Percentiles rank a stretch among this genome's conserved stretches.
Conservation (phyloP, 2,329 filamentous ascomycete species). For the Pseudogymnoascus sp. region DNA sequence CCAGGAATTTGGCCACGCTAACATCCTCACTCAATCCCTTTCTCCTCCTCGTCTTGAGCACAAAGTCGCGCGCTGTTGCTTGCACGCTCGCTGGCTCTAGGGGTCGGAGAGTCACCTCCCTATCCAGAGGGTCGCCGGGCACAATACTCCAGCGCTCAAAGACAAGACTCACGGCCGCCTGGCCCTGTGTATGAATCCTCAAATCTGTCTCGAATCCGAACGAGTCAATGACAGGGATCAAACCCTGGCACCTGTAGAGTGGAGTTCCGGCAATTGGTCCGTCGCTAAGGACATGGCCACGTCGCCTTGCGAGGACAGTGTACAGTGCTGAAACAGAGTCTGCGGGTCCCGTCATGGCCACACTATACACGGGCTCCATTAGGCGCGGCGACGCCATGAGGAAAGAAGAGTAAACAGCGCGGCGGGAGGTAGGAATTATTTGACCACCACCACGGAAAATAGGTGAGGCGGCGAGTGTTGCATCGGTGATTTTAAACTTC, state of each 20-base stretch:
- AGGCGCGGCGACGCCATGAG: constrained; percentile 91
- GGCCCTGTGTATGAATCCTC: constrained; percentile 88
- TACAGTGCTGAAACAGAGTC: constrained; percentile 84
- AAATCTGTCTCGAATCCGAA: constrained; percentile 98
- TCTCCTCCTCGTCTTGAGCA: constrained; percentile 85
- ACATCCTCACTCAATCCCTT: constrained; percentile 96
- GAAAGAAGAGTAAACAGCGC: constrained; percentile 92
- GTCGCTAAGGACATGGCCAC: constrained; percentile 91
- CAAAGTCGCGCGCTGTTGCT: constrained; percentile 89
- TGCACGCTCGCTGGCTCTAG: constrained; percentile 82
- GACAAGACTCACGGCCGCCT: constrained; percentile 80
- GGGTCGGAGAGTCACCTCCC: constrained; percentile 70
- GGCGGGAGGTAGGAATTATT: constrained; percentile 88
- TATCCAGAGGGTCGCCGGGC: constrained; percentile 88
- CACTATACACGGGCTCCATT: constrained; percentile 93
- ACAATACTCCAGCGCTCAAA: constrained; percentile 97
- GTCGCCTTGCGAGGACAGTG: constrained; percentile 77
- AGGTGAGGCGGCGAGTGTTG: constrained; percentile 75
- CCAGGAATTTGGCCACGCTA: constrained; percentile 89
- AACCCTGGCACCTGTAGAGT: constrained; percentile 80
- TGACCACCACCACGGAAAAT: constrained; percentile 95
- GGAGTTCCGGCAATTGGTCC: constrained; percentile 90
- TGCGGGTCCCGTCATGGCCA: constrained; percentile 85
- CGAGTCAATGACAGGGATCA: constrained; percentile 92
- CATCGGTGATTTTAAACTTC: constrained; percentile 93